These are phyloP conservation scores for Gaeumannomyces sp. DNA, from an alignment of 2,329 filamentous ascomycete genomes.

Conservation along the genomic window DNA sequence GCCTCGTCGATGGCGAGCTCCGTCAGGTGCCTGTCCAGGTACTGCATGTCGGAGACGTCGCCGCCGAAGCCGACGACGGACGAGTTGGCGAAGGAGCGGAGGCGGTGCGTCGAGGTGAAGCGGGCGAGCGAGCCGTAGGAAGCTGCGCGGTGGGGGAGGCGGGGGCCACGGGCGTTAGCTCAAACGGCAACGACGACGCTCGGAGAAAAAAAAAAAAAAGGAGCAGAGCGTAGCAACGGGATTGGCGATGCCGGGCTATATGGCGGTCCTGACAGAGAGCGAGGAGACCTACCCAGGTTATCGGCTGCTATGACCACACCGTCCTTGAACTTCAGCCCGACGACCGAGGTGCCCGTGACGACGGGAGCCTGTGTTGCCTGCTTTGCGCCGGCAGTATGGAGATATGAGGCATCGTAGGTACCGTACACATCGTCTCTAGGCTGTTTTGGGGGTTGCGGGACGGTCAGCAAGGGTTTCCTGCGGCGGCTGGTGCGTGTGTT, in stretches of 20 bases:
- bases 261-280: neutral
- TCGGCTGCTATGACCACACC: slow-evolving; percentile 96
- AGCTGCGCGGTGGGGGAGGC: slow-evolving; percentile 49
- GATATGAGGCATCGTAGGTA: slow-evolving; percentile 80
- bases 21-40: slow-evolving; percentile 84
- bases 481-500: neutral
- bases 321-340: slow-evolving; percentile 92
- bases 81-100: slow-evolving; percentile 78
- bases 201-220: too few relatives aligned
- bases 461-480: slow-evolving; percentile 21
- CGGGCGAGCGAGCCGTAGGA: slow-evolving; percentile 96
- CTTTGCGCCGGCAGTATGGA: slow-evolving; percentile 64
- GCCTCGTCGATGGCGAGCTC: slow-evolving; percentile 84
- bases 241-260: neutral
- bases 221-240: too few relatives aligned
- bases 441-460: slow-evolving; percentile 41
- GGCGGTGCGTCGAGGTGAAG: slow-evolving; percentile 94
- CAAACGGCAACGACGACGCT: neutral
- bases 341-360: slow-evolving; percentile 92
- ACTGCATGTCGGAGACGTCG: slow-evolving; percentile 99
- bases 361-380: slow-evolving; percentile 88
- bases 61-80: slow-evolving; percentile 90
- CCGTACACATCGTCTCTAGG: slow-evolving; percentile 97
- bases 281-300: slow-evolving; percentile 65
- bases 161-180: neutral